Conservation (phyloP, 768 basidiomycete genomes). For the Collybia nuda region DNA sequence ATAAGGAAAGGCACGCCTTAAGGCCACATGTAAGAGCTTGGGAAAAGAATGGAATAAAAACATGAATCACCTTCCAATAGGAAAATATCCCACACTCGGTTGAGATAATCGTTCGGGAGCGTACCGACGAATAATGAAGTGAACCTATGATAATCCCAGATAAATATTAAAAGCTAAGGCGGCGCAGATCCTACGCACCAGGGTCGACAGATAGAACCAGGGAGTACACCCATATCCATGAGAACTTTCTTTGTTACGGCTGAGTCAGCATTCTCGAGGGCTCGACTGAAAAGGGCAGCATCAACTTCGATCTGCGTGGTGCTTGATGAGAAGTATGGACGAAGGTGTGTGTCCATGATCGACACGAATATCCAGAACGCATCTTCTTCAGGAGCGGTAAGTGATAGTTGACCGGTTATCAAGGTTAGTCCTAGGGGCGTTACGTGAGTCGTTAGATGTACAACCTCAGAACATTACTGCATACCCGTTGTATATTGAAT, state of each 20-base stretch:
- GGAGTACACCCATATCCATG: slow-evolving; percentile 59
- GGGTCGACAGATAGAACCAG: slow-evolving; percentile 55
- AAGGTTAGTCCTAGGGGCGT: slow-evolving; percentile 55
- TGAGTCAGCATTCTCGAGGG: slow-evolving; percentile 63
- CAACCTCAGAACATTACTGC: slow-evolving; percentile 8
- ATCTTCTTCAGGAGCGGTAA: slow-evolving; percentile 82
- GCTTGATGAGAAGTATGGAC: slow-evolving; percentile 67
- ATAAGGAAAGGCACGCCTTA: slow-evolving; percentile 72
- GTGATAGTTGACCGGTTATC: slow-evolving; percentile 69
- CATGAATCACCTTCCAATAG: slow-evolving; percentile 65
- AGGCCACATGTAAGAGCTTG: background rate
- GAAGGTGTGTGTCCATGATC: slow-evolving; percentile 82
- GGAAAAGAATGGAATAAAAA: background rate
- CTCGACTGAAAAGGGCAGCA: slow-evolving; percentile 65
- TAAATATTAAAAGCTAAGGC: background rate
- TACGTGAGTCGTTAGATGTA: slow-evolving; percentile 1
- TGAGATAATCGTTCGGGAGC: slow-evolving; percentile 63
- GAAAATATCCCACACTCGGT: slow-evolving; percentile 83
- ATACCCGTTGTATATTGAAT: slow-evolving; percentile 65
- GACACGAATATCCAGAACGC: slow-evolving; percentile 91
- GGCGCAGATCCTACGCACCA: slow-evolving; percentile 46
- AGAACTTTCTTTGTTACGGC: slow-evolving; percentile 66
- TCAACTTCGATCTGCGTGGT: slow-evolving; percentile 75
- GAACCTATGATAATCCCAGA: slow-evolving; percentile 59
- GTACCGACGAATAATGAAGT: slow-evolving; percentile 67